Base-by-base conservation (phyloP, 2,329 filamentous ascomycete species). In the Alternaria infectoria region DNA sequence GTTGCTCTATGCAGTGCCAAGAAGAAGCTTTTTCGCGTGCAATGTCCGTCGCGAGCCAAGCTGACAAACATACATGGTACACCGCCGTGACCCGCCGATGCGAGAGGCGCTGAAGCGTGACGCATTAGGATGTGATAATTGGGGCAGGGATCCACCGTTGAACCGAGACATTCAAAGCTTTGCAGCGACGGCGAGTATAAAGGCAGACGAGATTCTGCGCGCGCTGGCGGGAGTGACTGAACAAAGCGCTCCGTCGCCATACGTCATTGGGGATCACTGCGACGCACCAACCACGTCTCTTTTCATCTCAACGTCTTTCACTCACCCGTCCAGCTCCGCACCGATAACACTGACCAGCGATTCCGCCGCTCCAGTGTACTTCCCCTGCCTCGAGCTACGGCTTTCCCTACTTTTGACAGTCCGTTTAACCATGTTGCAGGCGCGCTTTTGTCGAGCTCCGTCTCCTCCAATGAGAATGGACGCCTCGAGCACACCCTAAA, bases 401-500 rank as follows among this genome's bases (percentile, higher is more conserved):
- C 59, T 65, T 64, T 69, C 68, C 69, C 64, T 67, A 54, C 67
- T 68, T 71, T 66, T 74, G 72, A 74, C 72, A 71, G 62, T 61
- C 67, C 57, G 55, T 75, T 73, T 77, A 74, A 75, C 74, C 69
- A 77, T 72, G 69, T 70, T 72, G 71, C 75, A 77, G 75, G 70
- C 68, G 69, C 70, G 66, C 62, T 66, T 63, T 65, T 63, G 54
- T 68, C 71, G 64, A 66, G 59, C 65, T 49, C 36, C 45, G 60
- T 58, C 68, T 71, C 73, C 65, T 73, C 75, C 75, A 77, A 77
- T 77, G 50, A 75, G 66, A 75, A 72, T 69, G 68, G 68, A 57
- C 66, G 64, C 61, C 61, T 70, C 61, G 67, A 68, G 68, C 70
- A 70, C 69, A 68, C 68, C 58, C 55, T 72, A 63, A 68, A 62